These are phyloP conservation scores for Xylaria flabelliformis DNA, from an alignment of 495 filamentous ascomycete species.

Conservation along the genomic window DNA sequence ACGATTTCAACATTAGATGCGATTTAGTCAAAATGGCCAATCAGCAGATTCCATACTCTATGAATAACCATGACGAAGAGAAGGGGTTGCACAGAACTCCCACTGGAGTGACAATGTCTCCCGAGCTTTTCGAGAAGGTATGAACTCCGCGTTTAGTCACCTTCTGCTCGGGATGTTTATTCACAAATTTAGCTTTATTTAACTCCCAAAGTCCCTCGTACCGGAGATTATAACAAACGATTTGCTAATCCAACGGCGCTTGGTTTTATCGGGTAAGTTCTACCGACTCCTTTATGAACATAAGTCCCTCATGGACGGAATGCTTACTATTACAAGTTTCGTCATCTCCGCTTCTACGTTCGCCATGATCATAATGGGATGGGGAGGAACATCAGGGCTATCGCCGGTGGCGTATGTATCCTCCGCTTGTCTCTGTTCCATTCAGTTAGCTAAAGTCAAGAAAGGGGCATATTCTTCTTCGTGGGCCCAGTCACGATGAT, in stretches of 20 bases:
- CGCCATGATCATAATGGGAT: slow-evolving; percentile 59
- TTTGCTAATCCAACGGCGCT: slow-evolving; percentile 62
- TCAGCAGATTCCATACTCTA: slow-evolving; percentile 12
- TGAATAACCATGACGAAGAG: slow-evolving; percentile 43
- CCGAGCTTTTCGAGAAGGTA: slow-evolving; percentile 64
- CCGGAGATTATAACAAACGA: slow-evolving; percentile 54
- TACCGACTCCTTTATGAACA: background rate
- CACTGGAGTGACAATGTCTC: slow-evolving; percentile 56
- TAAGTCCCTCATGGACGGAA: background rate
- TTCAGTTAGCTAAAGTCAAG: background rate
- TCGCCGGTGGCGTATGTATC: slow-evolving; percentile 47
- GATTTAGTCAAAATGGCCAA: slow-evolving; percentile 30
- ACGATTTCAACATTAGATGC: background rate
- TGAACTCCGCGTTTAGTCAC: background rate
- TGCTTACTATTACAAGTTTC: slow-evolving; percentile 31
- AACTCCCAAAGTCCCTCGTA: slow-evolving; percentile 57
- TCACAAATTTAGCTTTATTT: slow-evolving; percentile 51
- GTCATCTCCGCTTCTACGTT: slow-evolving; percentile 57
- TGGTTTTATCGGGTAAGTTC: slow-evolving; percentile 55
- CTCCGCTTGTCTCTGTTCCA: background rate
- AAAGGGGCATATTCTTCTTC: slow-evolving; percentile 61
- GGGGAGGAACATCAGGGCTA: slow-evolving; percentile 56
- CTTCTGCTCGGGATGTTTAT: background rate
- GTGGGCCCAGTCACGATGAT: slow-evolving; percentile 57
- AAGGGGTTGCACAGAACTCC: slow-evolving; percentile 48